These are phyloP conservation scores for Lactarius indigo DNA, from an alignment of 768 basidiomycete genomes.

Conservation along the genomic window DNA sequence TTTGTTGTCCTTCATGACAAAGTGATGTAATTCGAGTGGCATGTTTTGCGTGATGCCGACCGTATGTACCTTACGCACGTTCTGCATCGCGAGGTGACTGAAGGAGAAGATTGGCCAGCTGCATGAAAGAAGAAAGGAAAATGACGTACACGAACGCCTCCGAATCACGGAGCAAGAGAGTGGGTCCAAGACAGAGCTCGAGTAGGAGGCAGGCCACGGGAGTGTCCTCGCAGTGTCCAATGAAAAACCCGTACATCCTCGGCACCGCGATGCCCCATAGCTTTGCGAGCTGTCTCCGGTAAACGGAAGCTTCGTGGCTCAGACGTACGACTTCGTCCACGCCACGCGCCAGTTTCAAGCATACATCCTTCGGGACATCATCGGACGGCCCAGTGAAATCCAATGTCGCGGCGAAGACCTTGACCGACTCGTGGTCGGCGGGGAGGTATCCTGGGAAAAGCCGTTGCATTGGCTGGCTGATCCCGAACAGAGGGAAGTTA, in stretches of 20 bases:
- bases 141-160: constrained; percentile 14
- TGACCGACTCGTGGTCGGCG: background rate
- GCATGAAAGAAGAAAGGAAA: background rate
- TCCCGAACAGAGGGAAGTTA: constrained; percentile 10
- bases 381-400: constrained; percentile 7
- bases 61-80: constrained; percentile 16
- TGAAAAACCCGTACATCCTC: constrained; percentile 20
- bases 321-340: constrained; percentile 20
- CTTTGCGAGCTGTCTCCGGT: constrained; percentile 12
- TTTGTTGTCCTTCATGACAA: constrained; percentile 21
- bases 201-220: constrained; percentile 18
- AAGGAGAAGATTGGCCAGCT: background rate
- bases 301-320: constrained; percentile 20
- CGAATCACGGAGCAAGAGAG: background rate
- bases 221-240: constrained; percentile 2
- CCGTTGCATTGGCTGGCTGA: background rate
- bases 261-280: constrained; percentile 21
- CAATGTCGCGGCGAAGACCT: constrained; percentile 17
- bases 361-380: constrained; percentile 10
- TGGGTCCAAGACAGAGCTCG: constrained; percentile 12
- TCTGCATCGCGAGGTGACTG: constrained; percentile 18
- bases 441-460: constrained; percentile 10
- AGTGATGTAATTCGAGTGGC: constrained; percentile 16
- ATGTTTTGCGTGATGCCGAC: constrained; percentile 16
- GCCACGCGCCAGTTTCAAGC: constrained; percentile 17